A percentile compares a stretch with the other conserved stretches of the same genome.
These are phyloP conservation scores for Venturia carpophila DNA, from an alignment of 2,329 filamentous ascomycete species.

Conservation along the genomic window DNA sequence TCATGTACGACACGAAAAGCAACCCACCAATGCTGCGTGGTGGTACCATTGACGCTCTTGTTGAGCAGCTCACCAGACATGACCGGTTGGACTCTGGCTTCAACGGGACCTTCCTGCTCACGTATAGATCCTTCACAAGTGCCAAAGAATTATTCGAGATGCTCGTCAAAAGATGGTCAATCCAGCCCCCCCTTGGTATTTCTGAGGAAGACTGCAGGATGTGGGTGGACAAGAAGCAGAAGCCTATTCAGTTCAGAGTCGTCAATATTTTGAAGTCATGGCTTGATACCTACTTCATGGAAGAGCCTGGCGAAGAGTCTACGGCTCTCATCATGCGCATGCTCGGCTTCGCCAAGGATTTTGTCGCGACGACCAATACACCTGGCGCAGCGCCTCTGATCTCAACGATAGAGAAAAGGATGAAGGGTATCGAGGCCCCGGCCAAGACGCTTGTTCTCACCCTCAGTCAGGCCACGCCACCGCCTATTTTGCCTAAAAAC, in stretches of 20 bases:
- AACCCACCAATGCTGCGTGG: conserved; percentile 72
- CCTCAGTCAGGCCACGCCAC: conserved; percentile 64
- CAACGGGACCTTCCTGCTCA: conserved; percentile 96
- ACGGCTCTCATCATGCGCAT: conserved; percentile 81
- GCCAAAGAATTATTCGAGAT: conserved; percentile 88
- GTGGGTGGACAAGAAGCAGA: conserved; percentile 93
- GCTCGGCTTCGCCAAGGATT: conserved; percentile 83
- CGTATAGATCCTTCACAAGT: conserved; percentile 89
- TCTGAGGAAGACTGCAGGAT: conserved; percentile 66
- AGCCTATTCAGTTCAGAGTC: conserved; percentile 88
- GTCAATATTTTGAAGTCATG: conserved; percentile 97
- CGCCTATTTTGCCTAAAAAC: conserved; percentile 92
- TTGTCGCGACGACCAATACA: conserved; percentile 86
- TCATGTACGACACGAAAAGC: conserved; percentile 82
- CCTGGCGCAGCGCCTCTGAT: conserved; percentile 79
- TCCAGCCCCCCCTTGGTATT: conserved; percentile 82
- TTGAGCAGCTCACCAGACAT: conserved; percentile 91
- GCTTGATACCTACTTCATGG: conserved; percentile 99
- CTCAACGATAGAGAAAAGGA: conserved; percentile 78
- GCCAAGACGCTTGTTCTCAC: conserved; percentile 83
- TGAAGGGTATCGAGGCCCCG: conserved; percentile 79
- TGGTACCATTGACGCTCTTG: conserved; percentile 78
- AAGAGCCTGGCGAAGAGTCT: conserved; percentile 75
- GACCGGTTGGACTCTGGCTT: conserved; percentile 93
- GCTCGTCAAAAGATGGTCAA: conserved; percentile 81